Conservation (phyloP, 2,329 filamentous ascomycete genomes). For the Alternaria gansuensis region DNA sequence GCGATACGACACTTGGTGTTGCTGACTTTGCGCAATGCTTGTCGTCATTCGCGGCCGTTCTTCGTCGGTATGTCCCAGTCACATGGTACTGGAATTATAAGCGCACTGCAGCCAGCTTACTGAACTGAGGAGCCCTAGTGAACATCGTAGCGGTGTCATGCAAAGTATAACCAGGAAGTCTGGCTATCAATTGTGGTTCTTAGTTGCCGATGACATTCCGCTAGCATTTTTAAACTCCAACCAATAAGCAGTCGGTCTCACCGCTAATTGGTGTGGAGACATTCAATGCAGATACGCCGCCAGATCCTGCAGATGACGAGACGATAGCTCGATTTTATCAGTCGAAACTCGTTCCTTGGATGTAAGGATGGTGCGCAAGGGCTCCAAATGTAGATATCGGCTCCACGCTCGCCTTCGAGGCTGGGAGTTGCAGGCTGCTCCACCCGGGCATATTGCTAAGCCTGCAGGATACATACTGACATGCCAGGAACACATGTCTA, state of each 20-base stretch:
- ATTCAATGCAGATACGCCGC: slow-evolving; percentile 42
- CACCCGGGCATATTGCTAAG: slow-evolving; percentile 21
- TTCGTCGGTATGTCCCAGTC: slow-evolving; percentile 2
- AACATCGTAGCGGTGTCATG: slow-evolving; percentile 19
- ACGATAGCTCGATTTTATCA: slow-evolving; percentile 20
- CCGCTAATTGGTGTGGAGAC: slow-evolving; percentile 46
- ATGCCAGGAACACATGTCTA: slow-evolving; percentile 24
- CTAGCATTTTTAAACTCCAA: slow-evolving; percentile 34
- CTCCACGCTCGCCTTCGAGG: slow-evolving; percentile 12
- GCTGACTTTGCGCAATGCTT: slow-evolving; percentile 10
- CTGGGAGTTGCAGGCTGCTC: slow-evolving; percentile 24
- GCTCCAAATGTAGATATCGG: slow-evolving; percentile 11
- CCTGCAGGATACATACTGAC: slow-evolving; percentile 19
- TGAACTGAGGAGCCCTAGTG: background rate
- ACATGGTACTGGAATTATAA: background rate
- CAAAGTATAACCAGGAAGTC: slow-evolving; percentile 28
- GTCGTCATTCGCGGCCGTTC: slow-evolving; percentile 2
- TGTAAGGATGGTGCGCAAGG: slow-evolving; percentile 3
- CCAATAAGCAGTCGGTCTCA: slow-evolving; percentile 47
- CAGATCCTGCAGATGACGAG: slow-evolving; percentile 40
- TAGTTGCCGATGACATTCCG: slow-evolving; percentile 29
- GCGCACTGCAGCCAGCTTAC: background rate
- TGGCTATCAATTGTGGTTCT: slow-evolving; percentile 29
- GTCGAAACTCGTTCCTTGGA: slow-evolving; percentile 11
- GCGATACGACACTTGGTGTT: background rate